Base-by-base conservation (phyloP, 176 grass and related monocot species). In the Areca catechu region DNA sequence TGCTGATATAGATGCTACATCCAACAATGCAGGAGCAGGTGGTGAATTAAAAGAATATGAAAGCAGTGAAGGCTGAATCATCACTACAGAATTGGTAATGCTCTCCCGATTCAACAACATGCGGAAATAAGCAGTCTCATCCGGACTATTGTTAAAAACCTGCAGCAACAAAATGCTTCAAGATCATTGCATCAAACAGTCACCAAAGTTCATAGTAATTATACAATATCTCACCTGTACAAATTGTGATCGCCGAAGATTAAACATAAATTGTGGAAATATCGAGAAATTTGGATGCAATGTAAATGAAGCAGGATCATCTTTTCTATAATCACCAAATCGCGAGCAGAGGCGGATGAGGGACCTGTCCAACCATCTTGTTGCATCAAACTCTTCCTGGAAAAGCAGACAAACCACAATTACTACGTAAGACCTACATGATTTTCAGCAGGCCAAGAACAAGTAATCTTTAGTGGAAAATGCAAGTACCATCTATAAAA, bases 141-240 rank as follows among this genome's bases (percentile, higher is more conserved):
- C 93, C 34, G 93, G 93, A 77, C 93, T 98, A 60, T 98, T 98
- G 73, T 92, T 98, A 67, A 89, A 98, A 63, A 98, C 93, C 93
- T 98, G 88, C 43, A 34, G 70, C n/a, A 76, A 48, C 50, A 65
- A 64, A 76, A 6, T 1, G 71, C 18, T 43, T 43, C 34, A 43
- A 43, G 34, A 43, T 14, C 34, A 43, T 12, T 43, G 10, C 9
- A 43, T 12, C 7, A 12, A 43, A 43, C 34, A 43, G 34, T 43
- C 3, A 43, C 14, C 34, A 10, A 16, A 47, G 22, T 16, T 15
- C 49, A 51, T n/a, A 37, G 71, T 28, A 75, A 17, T 24, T 22
- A 61, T 51, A 49, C 50, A 62, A 64, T 25, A 65, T 28, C 12
- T 80, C 54, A 95, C 91, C 91, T 95, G 91, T 67, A 98, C 88